Conservation (phyloP, 768 basidiomycete genomes). For the Lactarius evosmus region DNA sequence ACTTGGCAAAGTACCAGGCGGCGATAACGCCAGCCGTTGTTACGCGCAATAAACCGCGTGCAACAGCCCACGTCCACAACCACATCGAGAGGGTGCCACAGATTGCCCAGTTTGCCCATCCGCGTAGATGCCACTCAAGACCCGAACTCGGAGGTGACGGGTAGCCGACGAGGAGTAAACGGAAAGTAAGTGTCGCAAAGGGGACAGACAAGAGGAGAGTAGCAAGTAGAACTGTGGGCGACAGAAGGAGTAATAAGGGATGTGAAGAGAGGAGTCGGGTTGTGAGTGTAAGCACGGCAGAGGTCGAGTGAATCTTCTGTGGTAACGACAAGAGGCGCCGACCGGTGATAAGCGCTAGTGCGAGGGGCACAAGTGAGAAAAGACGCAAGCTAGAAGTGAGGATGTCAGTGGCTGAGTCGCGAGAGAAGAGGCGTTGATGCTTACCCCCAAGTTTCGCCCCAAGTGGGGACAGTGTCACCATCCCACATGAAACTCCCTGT, state of each 20-base stretch:
- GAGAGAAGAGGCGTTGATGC: conserved; percentile 31
- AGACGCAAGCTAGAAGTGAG: conserved; percentile 56
- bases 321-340: conserved; percentile 71
- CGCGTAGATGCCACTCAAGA: conserved; percentile 52
- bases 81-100: conserved; percentile 49
- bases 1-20: conserved; percentile 85
- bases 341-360: conserved; percentile 65
- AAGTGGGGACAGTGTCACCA: conserved; percentile 55
- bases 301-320: conserved; percentile 63
- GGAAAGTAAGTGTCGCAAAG: conserved; percentile 73
- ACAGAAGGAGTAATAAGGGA: conserved; percentile 72
- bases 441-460: conserved; percentile 81
- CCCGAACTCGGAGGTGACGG: conserved; percentile 39
- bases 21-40: conserved; percentile 81
- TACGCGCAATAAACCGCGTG: conserved; percentile 73
- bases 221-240: conserved; percentile 65
- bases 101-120: conserved; percentile 76
- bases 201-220: conserved; percentile 72
- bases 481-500: conserved; percentile 72
- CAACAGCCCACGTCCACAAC: conserved; percentile 77
- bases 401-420: not conserved
- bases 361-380: conserved; percentile 72
- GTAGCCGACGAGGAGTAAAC: conserved; percentile 71
- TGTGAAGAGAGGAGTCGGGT: conserved; percentile 68
- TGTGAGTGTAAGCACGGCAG: conserved; percentile 53